Conservation (phyloP, 768 basidiomycete genomes). For the Galerina sulciceps region DNA sequence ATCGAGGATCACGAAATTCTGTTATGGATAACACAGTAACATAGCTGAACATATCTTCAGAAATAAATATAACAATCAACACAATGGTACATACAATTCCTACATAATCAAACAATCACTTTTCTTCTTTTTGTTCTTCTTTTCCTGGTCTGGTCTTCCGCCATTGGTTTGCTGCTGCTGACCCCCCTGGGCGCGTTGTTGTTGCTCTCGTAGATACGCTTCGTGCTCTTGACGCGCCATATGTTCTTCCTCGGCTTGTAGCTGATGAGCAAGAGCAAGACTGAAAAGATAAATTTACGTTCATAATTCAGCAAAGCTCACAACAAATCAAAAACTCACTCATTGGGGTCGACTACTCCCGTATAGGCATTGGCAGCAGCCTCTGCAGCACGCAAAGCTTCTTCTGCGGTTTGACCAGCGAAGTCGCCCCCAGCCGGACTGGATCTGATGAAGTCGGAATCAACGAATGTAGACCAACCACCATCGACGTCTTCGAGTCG, state of each 20-base stretch:
- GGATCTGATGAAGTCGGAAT: conserved; percentile 65
- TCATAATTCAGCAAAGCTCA: conserved; percentile 3
- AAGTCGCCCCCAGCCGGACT: conserved; percentile 82
- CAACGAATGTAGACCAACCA: conserved; percentile 75
- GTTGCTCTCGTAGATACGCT: conserved; percentile 30
- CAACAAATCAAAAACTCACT: conserved; percentile 49
- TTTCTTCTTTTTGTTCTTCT: conserved; percentile 48
- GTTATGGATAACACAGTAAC: too few species aligned
- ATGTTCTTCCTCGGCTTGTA: conserved; percentile 83
- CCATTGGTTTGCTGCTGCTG: conserved; percentile 25
- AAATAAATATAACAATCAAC: neutral
- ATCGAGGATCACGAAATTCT: too few species aligned
- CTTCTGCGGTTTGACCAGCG: conserved; percentile 73
- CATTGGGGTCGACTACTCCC: conserved; percentile 49
- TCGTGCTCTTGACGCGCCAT: conserved; percentile 44
- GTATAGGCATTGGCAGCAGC: conserved; percentile 41
- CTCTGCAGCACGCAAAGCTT: conserved; percentile 55
- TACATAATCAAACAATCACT: conserved; percentile 67
- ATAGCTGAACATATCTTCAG: neutral
- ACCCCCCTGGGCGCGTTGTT: conserved; percentile 24
- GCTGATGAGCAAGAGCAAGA: conserved; percentile 68
- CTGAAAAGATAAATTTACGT: conserved; percentile 35
- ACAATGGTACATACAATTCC: neutral
- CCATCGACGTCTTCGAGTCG: conserved; percentile 88
- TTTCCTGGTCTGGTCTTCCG: conserved; percentile 26